Percentiles rank a stretch among this genome's conserved stretches.
Conservation (phyloP, 208 protist species). For the Lotmaria passim region DNA sequence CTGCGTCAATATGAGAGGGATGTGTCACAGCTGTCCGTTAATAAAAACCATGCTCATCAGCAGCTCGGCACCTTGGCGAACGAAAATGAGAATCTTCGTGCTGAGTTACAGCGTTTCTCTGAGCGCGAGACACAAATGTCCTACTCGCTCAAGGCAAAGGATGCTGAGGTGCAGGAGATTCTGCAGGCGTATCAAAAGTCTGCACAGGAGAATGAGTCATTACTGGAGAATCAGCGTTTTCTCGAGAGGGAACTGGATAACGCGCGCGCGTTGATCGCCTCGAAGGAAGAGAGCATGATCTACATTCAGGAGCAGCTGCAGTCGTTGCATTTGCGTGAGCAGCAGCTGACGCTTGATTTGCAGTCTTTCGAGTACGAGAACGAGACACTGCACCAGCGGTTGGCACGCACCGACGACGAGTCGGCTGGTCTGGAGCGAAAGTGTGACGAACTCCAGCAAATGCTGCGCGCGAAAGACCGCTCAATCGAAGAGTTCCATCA, state of each 20-base stretch:
- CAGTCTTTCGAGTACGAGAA: conserved; percentile 87
- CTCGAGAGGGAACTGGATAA: conserved; percentile 80
- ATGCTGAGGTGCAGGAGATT: conserved; percentile 78
- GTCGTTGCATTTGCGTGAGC: conserved; percentile 72
- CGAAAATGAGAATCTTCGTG: conserved; percentile 74
- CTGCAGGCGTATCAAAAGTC: conserved; percentile 75
- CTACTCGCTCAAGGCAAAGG: conserved; percentile 76
- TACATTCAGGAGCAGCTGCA: conserved; percentile 80
- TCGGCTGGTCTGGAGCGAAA: conserved; percentile 46
- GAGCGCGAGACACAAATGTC: conserved; percentile 57
- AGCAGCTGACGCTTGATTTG: conserved; percentile 80
- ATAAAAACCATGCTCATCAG: conserved; percentile 77
- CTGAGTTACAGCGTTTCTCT: conserved; percentile 57
- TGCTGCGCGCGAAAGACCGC: conserved; percentile 59
- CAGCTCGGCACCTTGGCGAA: conserved; percentile 64
- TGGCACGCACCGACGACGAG: conserved; percentile 55
- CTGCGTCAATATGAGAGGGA: conserved; percentile 78
- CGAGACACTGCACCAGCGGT: conserved; percentile 66
- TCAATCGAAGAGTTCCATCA: conserved; percentile 79
- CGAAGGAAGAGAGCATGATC: conserved; percentile 75
- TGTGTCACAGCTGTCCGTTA: conserved; percentile 69
- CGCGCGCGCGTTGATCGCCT: conserved; percentile 59
- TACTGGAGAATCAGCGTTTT: conserved; percentile 52
- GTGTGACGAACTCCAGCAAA: conserved; percentile 57
- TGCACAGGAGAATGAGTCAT: conserved; percentile 63